Base-by-base conservation (phyloP, 2,329 filamentous ascomycete species). In the Alternaria conjuncta region DNA sequence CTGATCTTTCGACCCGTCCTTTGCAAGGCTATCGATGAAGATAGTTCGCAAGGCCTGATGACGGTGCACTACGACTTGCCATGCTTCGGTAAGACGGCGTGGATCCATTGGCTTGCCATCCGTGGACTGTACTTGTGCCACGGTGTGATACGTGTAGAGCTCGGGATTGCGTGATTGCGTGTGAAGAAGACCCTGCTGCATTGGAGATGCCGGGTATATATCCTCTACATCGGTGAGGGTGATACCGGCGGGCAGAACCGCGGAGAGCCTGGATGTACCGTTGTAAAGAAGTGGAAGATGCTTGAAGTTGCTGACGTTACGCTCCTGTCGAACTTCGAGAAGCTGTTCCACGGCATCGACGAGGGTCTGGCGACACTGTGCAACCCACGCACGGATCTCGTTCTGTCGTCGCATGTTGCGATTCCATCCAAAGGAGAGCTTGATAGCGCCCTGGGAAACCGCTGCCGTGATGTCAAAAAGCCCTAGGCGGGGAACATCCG, bases 1-100 rank as follows among this genome's bases (percentile, higher is more conserved):
- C 44, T 79, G 77, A 30, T 79, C 74, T 59, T 76, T 76, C 9
- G 73, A 65, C 1, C 72, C 74, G n/a, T 74, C 71, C 45, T 73
- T 74, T 5, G 72, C 73, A n/a, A 77, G 63, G 53, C 75, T 77
- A 25, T 78, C 75, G n/a, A 79, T 68, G 60, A 79, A 79, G 3
- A 78, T 63, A 2, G 77, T 78, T 28, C 77, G 67, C 28, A 79
- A 57, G 2, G 69, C 68, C 18, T 73, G 70, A 49, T 79, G 77
- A 6, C 76, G 76, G 51, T 77, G 69, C 5, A 79, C 75, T 8
- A 79, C 76, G 6, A 73, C 60, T 55, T 79, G 75, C 77, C 77
- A 79, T 20, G 77, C 75, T 30, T 74, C 71, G 25, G 73, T 74
- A 23, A 79, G 60, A 18, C 70, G 72, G 8, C 65, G 57, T 6